Evolutionary conservation across 352 stramenopile species (phyloP), one percentile per base, ranked within the genome.

Genomic region (Pythium insidiosum): DNA sequence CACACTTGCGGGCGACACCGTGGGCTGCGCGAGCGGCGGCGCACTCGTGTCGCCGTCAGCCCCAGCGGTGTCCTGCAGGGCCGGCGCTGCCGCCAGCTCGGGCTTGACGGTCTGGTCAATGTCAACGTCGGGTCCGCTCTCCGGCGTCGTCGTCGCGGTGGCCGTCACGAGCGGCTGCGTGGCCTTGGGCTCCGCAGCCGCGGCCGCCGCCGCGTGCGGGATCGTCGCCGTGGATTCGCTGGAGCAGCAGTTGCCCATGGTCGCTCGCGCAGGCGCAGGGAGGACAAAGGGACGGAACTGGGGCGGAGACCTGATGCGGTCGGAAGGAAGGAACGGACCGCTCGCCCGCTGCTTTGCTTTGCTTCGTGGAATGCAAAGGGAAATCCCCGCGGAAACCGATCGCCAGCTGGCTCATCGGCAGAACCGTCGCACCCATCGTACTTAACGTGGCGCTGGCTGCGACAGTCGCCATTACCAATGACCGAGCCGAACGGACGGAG

Each of bases 171-270:
- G n/a, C 16, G 20, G 21, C 13, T 33, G 20, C 22, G 28, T 29
- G 16, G 37, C 26, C 29, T 47, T 47, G 18, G 18, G 18, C 1
- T 6, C 38, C 18, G 16, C 35, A 6, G 18, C 37, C 4, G 7
- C 21, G 18, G 25, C 16, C 5, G 16, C 0, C 15, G 52, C 11
- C 2, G 34, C 43, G 21, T 26, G 47, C 38, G 43, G 47, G 30
- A 60, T 56, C 5, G 61, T 58, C 30, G 59, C 61, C 24, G 64
- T 59, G 18, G 71, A 66, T 20, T 85, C 71, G 6, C 60, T 81
- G 22, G 79, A 92, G 74, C 79, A 92, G 68, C 79, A 92, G 47
- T 89, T 89, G 22, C 79, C 79, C 79, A 92, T 91, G 2, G 38
- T 22, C n/a, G 25, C 16, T 13, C n/a, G n/a, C n/a, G n/a, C n/a